These are phyloP conservation scores for Salix arbutifolia DNA, from an alignment of 345 rosid genomes.

Conservation along the genomic window DNA sequence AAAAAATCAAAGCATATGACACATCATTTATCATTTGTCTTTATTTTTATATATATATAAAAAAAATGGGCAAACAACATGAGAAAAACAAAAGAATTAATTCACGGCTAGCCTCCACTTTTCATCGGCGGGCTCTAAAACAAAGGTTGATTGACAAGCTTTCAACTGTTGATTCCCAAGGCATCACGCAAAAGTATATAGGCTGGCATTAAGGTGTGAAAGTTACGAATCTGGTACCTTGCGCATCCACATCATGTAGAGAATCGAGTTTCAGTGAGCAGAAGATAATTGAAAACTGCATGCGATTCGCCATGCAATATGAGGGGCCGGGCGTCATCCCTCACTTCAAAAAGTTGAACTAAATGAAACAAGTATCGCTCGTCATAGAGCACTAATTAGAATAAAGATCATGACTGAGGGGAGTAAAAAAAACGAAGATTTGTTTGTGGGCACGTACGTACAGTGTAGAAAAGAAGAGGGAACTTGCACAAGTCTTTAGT, in stretches of 20 bases:
- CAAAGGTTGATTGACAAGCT: not conserved
- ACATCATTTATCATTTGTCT: too few relatives aligned
- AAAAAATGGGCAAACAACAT: too few relatives aligned
- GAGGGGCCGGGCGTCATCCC: not conserved
- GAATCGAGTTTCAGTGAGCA: not conserved
- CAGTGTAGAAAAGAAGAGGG: too few relatives aligned
- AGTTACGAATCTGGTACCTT: slow-evolving; percentile 2
- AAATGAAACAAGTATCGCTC: too few relatives aligned
- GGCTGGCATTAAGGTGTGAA: not conserved
- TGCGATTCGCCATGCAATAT: not conserved
- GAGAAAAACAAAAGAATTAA: too few relatives aligned
- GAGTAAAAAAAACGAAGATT: not conserved
- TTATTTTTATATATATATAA: too few relatives aligned
- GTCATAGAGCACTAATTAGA: too few relatives aligned
- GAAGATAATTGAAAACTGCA: too few relatives aligned
- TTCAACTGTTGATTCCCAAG: not conserved
- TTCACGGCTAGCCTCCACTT: not conserved
- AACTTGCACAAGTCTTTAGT: not conserved
- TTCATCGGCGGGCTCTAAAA: not conserved
- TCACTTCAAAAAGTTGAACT: not conserved
- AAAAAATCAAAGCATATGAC: too few relatives aligned
- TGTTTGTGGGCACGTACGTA: too few relatives aligned
- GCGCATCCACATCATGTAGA: not conserved
- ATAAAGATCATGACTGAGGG: not conserved
- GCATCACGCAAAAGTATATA: not conserved